These are phyloP conservation scores for Fraxinus velutina DNA, from an alignment of 305 asterid genomes.

Conservation along the genomic window DNA sequence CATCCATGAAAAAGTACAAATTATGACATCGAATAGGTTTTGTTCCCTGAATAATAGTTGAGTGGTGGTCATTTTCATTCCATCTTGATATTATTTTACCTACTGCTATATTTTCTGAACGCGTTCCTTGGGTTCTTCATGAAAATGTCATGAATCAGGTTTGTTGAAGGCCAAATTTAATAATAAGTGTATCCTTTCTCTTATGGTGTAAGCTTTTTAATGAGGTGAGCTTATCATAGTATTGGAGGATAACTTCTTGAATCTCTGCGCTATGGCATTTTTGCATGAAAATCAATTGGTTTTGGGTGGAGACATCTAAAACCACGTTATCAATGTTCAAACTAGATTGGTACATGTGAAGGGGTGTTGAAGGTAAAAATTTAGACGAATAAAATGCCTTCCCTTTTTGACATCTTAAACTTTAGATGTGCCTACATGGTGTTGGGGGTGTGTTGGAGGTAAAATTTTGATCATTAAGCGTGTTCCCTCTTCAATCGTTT, in stretches of 20 bases:
- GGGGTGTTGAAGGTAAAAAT: not conserved
- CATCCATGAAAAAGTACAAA: not conserved
- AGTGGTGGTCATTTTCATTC: not conserved
- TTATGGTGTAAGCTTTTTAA: no score
- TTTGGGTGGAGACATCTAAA: not conserved
- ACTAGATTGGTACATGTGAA: not conserved
- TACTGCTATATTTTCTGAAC: not conserved
- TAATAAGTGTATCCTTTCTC: no score
- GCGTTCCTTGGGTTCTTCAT: not conserved
- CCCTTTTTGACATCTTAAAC: not conserved
- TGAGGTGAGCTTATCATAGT: no score
- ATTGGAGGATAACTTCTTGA: no score
- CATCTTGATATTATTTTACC: not conserved
- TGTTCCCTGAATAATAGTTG: not conserved
- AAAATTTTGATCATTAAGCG: no score
- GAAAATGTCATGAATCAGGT: no score
- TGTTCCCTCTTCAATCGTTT: no score
- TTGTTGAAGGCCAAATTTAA: no score
- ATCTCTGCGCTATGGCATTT: not conserved
- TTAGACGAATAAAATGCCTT: not conserved
- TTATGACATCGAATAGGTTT: not conserved
- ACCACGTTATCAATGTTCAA: not conserved
- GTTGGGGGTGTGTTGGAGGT: no score
- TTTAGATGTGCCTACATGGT: no score
- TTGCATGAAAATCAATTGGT: not conserved